Conservation (phyloP, 495 filamentous ascomycete species). For the Talaromyces borbonicus region DNA sequence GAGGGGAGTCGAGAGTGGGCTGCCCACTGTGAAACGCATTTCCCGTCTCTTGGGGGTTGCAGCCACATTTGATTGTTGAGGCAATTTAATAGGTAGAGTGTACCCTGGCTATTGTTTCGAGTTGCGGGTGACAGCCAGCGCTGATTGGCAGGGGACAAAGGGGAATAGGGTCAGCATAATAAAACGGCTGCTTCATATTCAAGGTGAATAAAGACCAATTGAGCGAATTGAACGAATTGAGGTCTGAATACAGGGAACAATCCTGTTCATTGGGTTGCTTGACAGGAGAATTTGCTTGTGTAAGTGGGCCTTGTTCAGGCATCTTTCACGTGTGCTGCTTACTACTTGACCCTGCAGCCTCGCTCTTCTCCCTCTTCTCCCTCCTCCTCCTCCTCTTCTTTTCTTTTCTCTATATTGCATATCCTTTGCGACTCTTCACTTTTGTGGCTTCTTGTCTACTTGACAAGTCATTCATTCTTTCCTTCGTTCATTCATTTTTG, state of each 20-base stretch:
- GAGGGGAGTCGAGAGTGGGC: not conserved
- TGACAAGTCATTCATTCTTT: not conserved
- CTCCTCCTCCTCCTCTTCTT: not conserved
- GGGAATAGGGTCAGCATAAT: too few relatives aligned
- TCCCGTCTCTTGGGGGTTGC: not conserved
- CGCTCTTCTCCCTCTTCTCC: not conserved
- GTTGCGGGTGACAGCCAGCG: not conserved
- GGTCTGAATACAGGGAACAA: too few relatives aligned
- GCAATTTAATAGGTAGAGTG: not conserved
- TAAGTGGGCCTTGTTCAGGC: slow-evolving; percentile 1
- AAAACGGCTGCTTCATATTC: too few relatives aligned
- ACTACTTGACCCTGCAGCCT: slow-evolving; percentile 2
- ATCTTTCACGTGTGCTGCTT: slow-evolving; percentile 1
- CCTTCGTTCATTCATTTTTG: slow-evolving; percentile 3
- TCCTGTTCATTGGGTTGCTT: too few relatives aligned
- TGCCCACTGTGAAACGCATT: not conserved
- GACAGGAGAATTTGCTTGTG: too few relatives aligned
- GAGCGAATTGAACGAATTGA: too few relatives aligned
- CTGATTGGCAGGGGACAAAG: not conserved
- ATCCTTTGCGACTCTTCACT: not conserved
- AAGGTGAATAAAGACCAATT: too few relatives aligned
- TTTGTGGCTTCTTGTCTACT: too few relatives aligned
- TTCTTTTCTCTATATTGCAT: not conserved
- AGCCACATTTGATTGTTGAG: not conserved
- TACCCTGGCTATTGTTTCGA: not conserved